Base-by-base conservation (phyloP, 768 basidiomycete species). In the Saitozyma sp. region DNA sequence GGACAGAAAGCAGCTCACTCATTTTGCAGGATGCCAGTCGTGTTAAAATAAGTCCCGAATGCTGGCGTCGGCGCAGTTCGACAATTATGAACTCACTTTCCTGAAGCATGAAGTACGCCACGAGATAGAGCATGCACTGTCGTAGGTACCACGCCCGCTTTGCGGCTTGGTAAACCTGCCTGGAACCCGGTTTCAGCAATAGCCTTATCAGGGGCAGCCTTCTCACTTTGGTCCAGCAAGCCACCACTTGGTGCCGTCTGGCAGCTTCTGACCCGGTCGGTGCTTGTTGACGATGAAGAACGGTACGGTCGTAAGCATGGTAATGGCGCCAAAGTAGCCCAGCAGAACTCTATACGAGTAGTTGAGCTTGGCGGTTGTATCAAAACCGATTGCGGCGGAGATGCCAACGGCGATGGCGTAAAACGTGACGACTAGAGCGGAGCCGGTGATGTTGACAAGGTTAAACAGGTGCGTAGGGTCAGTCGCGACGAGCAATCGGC, bases 201-300 rank as follows among this genome's bases (percentile, higher is more conserved):
- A 20, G 20, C 19, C 9, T 2, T 45, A 11, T 14, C 40, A n/a
- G 20, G 20, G 19, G 10, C n/a, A 43, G 19, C 6, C 52, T 11
- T 56, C 61, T 49, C 17, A 62, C 61, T 58, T 19, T 14, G 63
- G 63, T 41, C 63, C 63, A 43, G 54, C 63, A 13, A 13, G 38
- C 63, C 58, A 65, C 40, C 20, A 20, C 8, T 14, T 19, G 17
- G 53, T 41, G 1, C 59, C 59, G 10, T 48, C 54, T 19, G 63
- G 63, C 14, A 65, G n/a, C 41, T 65, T 41, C 50, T 65, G 64
- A 37, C 59, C 64, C 8, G 64, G 64, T 41, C 64, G 59, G 19
- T 58, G 48, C 46, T 58, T 57, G 54, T 57, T 29, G 8, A 20
- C 48, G 40, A 65, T 51, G 56, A 65, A 65, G 42, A 58, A 65